These are phyloP conservation scores for Schizophyllum amplum DNA, from an alignment of 1,284 basidiomycete species.

Conservation along the genomic window DNA sequence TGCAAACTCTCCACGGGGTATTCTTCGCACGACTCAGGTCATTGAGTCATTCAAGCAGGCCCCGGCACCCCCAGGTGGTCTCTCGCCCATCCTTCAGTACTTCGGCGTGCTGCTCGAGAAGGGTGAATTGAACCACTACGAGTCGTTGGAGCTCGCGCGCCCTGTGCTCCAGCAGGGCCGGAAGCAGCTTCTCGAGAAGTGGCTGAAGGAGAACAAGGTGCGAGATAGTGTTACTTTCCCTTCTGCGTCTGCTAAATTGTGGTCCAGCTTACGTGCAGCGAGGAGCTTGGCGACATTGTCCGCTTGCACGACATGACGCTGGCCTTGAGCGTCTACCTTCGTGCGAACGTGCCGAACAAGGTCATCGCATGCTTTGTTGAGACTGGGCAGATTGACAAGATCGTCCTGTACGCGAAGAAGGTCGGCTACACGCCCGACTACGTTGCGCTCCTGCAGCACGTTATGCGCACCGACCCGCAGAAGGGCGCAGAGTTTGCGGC, in stretches of 20 bases:
- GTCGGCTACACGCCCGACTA: conserved; percentile 95
- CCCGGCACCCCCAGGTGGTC: conserved; percentile 81
- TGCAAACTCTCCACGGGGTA: conserved; percentile 96
- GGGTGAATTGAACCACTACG: conserved; percentile 94
- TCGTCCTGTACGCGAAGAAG: conserved; percentile 96
- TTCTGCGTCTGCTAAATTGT: conserved; percentile 4
- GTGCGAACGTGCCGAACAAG: conserved; percentile 98
- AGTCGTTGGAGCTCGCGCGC: conserved; percentile 93
- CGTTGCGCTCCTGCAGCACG: conserved; percentile 90
- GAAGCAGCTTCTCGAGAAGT: conserved; percentile 97
- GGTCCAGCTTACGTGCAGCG: conserved; percentile 86
- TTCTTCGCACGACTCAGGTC: conserved; percentile 90
- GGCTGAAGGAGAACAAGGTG: conserved; percentile 99
- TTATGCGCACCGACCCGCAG: conserved; percentile 95
- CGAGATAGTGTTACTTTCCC: background rate
- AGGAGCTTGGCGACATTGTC: conserved; percentile 98
- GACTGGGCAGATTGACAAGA: conserved; percentile 98
- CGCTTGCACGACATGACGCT: conserved; percentile 95
- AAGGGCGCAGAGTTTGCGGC: conserved; percentile 97
- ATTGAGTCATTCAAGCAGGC: conserved; percentile 98
- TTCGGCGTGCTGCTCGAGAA: conserved; percentile 98
- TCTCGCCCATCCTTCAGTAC: conserved; percentile 97
- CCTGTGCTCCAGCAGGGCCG: conserved; percentile 95
- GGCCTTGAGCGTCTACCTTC: conserved; percentile 96
- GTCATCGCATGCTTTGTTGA: conserved; percentile 99